These are phyloP conservation scores for Waitea zeae DNA, from an alignment of 1,284 basidiomycete genomes.

Conservation along the genomic window DNA sequence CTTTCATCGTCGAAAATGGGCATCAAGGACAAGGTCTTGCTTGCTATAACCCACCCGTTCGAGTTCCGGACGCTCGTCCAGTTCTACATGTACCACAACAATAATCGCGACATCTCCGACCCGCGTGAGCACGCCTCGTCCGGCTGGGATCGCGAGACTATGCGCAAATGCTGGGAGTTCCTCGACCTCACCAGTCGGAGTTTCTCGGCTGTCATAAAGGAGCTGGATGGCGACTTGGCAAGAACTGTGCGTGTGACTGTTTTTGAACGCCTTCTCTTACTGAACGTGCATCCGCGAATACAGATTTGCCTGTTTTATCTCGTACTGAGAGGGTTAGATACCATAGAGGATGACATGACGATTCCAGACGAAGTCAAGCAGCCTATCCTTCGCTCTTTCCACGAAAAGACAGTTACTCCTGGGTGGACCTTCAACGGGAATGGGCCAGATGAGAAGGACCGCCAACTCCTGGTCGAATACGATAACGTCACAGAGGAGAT, in stretches of 20 bases:
- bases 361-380: constrained; percentile 79
- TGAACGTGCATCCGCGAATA: background rate
- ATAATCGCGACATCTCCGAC: constrained; percentile 64
- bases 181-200: constrained; percentile 81
- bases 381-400: constrained; percentile 72
- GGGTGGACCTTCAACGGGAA: constrained; percentile 82
- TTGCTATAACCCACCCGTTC: constrained; percentile 55
- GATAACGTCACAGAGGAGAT: constrained; percentile 76
- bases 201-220: constrained; percentile 92
- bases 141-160: constrained; percentile 69
- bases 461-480: constrained; percentile 78
- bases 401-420: constrained; percentile 64
- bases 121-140: constrained; percentile 54
- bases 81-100: constrained; percentile 66
- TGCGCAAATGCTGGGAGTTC: constrained; percentile 86
- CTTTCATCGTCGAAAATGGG: constrained; percentile 1
- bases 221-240: constrained; percentile 89
- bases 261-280: constrained; percentile 1
- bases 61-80: constrained; percentile 70
- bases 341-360: constrained; percentile 98
- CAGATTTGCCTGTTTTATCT: constrained; percentile 95
- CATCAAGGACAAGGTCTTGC: constrained; percentile 20
- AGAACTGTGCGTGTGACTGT: constrained; percentile 50
- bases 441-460: constrained; percentile 85
- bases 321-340: constrained; percentile 85